Evolutionary conservation across 2,329 filamentous ascomycete genomes (phyloP).

Genomic region (Ilyonectria robusta): DNA sequence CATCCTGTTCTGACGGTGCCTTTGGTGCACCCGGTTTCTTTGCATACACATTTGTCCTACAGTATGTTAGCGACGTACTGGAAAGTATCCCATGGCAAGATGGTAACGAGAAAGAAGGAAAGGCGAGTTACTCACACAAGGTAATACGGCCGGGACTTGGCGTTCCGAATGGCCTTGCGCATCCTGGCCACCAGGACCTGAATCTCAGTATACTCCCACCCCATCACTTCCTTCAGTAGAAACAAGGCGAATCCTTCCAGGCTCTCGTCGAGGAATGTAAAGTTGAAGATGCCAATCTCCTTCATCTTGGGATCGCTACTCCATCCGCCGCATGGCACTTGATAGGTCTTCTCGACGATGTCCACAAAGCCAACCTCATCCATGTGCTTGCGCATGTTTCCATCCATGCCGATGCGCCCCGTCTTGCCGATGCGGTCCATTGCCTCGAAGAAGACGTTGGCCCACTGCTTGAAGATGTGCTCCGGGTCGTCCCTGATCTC

Average conservation of each 20-base stretch:
- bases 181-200: constrained; percentile 32
- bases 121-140: constrained; percentile 8
- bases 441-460: constrained; percentile 34
- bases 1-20: too few relatives aligned
- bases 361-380: constrained; percentile 36
- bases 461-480: constrained; percentile 41
- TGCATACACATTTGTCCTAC: constrained; percentile 12
- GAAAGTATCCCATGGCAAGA: neutral
- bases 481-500: constrained; percentile 29
- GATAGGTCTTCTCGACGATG: constrained; percentile 33
- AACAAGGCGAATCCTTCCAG: constrained; percentile 37
- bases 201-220: constrained; percentile 33
- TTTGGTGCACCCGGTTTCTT: neutral
- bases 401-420: constrained; percentile 27
- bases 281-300: constrained; percentile 32
- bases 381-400: constrained; percentile 32
- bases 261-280: constrained; percentile 32
- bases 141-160: constrained; percentile 11
- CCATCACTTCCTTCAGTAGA: constrained; percentile 33
- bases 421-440: constrained; percentile 31
- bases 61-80: too few relatives aligned
- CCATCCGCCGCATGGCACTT: constrained; percentile 36
- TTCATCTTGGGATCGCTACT: constrained; percentile 36
- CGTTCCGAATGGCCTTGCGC: constrained; percentile 29
- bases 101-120: neutral